These are phyloP conservation scores for Ogataea nitratoaversa DNA, from an alignment of 805 yeast species.

Conservation along the genomic window DNA sequence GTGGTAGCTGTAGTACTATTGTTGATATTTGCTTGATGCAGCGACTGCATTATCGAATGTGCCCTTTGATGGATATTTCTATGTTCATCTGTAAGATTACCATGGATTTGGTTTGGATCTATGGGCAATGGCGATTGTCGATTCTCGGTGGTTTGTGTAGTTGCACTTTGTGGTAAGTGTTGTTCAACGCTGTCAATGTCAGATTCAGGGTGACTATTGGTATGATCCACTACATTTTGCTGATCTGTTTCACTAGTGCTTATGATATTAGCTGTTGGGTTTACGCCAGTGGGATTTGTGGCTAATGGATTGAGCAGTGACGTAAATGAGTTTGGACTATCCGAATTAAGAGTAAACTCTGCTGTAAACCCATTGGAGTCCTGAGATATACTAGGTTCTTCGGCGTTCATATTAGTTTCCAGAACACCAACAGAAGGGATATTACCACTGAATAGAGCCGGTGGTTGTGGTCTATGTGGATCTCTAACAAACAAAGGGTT, in stretches of 20 bases:
- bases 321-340: too few relatives aligned
- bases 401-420: background rate
- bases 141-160: too few relatives aligned
- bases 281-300: background rate
- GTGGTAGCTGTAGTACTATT: too few relatives aligned
- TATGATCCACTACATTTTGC: slow-evolving; percentile 9
- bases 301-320: background rate
- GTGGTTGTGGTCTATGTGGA: background rate
- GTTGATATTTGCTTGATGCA: background rate
- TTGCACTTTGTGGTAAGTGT: too few relatives aligned
- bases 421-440: slow-evolving; percentile 5
- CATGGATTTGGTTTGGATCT: background rate
- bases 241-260: background rate
- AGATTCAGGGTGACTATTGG: slow-evolving; percentile 11
- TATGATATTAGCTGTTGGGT: background rate
- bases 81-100: slow-evolving; percentile 2
- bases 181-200: slow-evolving; percentile 10
- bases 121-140: background rate
- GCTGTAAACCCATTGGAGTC: background rate
- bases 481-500: too few relatives aligned
- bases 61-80: slow-evolving; percentile 13
- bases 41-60: background rate
- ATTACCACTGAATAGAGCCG: slow-evolving; percentile 16
- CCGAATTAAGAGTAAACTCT: background rate
- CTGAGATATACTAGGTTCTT: background rate